Base-by-base conservation (phyloP, 2,329 filamentous ascomycete species). In the Atkinsonella texensis region DNA sequence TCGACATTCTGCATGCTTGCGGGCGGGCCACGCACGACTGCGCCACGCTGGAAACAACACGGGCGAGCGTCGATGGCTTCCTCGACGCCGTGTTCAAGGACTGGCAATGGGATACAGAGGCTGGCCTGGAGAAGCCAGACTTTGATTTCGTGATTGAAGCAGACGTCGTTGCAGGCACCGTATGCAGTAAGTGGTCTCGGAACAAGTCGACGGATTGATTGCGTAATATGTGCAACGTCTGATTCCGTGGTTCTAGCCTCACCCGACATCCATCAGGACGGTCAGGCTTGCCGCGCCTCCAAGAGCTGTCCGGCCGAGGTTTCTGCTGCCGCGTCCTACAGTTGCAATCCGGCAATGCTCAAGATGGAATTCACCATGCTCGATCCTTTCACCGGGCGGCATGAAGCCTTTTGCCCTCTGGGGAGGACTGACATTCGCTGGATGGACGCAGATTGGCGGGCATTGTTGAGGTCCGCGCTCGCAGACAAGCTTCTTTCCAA, bases 1-100 rank as follows among this genome's bases (percentile, higher is more conserved):
- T 66, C 18, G 62, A 66, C 31, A 62, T 67, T 18, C 55, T 67
- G 3, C 63, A 66, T 28, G 65, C 63, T 0, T 67, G 65, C 11
- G 60, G 63, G 0, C 28, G 47, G 0, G 63, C 65, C 4, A 65
- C 63, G 1, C 57, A 65, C 3, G 39, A 48, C 0, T 50, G 49
- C 3, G 57, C 61, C 2, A 60, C 56, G 1, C 48, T 63, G 17
- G 41, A 50, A 0, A 57, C 57, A 31, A 66, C 65, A 0, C 55
- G 57, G 11, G 55, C 58, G 17, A 67, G 63, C 7, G 62, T 67
- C 49, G 65, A 67, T 20, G 58, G 60, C 1, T 67, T 66, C 32
- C 49, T 67, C 32, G 59, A 59, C 0, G 65, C 65, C 13, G 53
- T 65, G 0, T 67, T 66, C 52, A 59, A 59, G 6, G 53, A 57